Percentiles rank a stretch among this genome's conserved stretches.
Evolutionary conservation across 345 rosid genomes (phyloP).

Genomic region (Arabidopsis arenosa): DNA sequence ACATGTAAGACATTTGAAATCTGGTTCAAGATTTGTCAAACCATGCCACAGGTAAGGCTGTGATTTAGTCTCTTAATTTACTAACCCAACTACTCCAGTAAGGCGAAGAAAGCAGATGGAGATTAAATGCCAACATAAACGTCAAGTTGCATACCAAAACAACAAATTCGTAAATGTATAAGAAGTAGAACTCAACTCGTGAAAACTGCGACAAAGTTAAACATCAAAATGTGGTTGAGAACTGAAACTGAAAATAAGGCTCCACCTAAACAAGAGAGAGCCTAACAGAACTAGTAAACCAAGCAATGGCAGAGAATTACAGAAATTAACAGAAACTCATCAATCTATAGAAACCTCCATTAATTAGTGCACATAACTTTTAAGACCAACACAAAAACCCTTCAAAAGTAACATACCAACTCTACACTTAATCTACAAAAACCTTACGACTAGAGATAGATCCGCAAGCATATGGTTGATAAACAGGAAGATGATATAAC

Average conservation of each 20-base stretch:
- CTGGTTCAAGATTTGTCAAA: neutral
- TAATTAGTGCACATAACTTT: neutral
- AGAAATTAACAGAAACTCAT: no score
- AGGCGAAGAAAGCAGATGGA: neutral
- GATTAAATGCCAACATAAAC: slow-evolving; percentile 3
- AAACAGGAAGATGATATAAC: neutral
- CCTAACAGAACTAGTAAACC: neutral
- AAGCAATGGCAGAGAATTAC: no score
- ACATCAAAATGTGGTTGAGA: neutral
- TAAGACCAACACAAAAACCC: neutral
- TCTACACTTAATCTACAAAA: neutral
- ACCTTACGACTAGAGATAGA: neutral
- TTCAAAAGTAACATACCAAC: neutral
- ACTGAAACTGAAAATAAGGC: neutral
- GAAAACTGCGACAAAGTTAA: neutral
- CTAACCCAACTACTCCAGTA: neutral
- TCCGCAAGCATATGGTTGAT: neutral
- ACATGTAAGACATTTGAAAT: slow-evolving; percentile 42
- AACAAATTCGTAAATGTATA: neutral
- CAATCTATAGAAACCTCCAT: neutral
- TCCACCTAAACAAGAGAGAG: neutral
- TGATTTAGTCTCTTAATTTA: neutral
- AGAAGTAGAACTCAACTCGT: neutral
- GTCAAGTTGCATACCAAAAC: neutral
- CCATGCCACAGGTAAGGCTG: neutral